phyloP scores from a whole-genome alignment of 2,329 filamentous ascomycete species.

The Scortechinia acanthostroma region DNA sequence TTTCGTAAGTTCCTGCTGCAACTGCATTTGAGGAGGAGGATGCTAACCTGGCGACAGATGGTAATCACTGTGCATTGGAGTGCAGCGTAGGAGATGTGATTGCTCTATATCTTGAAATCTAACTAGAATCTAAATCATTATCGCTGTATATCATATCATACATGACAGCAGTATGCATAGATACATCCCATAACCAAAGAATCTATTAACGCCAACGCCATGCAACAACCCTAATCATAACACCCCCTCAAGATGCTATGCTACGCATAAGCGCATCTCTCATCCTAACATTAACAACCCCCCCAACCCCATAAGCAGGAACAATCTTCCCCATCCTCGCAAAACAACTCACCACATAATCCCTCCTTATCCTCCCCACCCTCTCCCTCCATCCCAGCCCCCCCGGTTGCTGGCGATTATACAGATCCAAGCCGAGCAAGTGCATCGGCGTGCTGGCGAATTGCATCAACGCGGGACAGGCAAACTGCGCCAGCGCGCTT shows the following conservation, averaged over 20 bases:
- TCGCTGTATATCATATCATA: too few relatives aligned
- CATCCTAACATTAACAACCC: slow-evolving; percentile 48
- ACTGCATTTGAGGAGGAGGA: too few relatives aligned
- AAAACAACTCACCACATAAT: slow-evolving; percentile 44
- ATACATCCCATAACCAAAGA: too few relatives aligned
- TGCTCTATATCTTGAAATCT: too few relatives aligned
- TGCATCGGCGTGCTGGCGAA: slow-evolving; percentile 50
- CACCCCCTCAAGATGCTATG: too few relatives aligned
- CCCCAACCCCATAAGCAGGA: slow-evolving; percentile 54
- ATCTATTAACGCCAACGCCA: too few relatives aligned
- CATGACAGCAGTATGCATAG: too few relatives aligned
- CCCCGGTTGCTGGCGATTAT: slow-evolving; percentile 39
- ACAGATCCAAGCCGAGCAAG: slow-evolving; percentile 50
- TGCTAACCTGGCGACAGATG: too few relatives aligned
- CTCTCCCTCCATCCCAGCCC: slow-evolving; percentile 32
- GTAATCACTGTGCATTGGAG: too few relatives aligned
- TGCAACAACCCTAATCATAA: too few relatives aligned
- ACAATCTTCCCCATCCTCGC: slow-evolving; percentile 53
- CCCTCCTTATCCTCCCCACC: slow-evolving; percentile 34
- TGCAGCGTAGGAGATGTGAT: too few relatives aligned
- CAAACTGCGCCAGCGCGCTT: slow-evolving; percentile 44
- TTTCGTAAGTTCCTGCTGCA: slow-evolving; percentile 1
- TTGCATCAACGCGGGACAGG: slow-evolving; percentile 50
- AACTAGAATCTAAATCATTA: too few relatives aligned
- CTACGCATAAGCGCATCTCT: slow-evolving; percentile 41